Conservation (phyloP, 331 rosid genomes). For the Telfairia occidentalis region DNA sequence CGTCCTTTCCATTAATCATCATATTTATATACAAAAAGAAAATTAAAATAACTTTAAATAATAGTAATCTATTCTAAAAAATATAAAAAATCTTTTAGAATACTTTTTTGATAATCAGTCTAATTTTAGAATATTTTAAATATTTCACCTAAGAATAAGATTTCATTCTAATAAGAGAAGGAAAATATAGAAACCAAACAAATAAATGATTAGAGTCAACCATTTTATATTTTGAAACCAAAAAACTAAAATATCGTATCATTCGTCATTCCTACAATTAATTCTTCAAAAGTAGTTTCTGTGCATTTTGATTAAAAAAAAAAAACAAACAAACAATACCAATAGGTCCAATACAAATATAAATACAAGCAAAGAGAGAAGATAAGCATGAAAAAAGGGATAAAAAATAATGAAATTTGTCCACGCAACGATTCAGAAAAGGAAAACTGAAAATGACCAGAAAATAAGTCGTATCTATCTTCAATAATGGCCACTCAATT, state of each 20-base stretch:
- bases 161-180: background rate
- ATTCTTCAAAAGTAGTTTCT: no score
- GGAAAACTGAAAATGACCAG: background rate
- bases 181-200: background rate
- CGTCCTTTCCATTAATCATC: no score
- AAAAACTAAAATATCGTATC: background rate
- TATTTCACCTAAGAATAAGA: background rate
- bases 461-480: background rate
- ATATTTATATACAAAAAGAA: no score
- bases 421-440: background rate
- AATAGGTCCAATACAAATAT: no score
- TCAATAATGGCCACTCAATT: background rate
- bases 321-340: no score
- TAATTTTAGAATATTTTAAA: background rate
- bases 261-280: no score
- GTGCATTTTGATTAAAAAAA: no score
- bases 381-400: background rate
- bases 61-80: no score
- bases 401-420: background rate
- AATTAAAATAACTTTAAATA: no score
- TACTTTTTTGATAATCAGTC: background rate
- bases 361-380: no score
- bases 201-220: background rate
- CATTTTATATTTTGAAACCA: background rate
- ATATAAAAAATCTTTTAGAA: background rate